Evolutionary conservation across 352 stramenopile species (phyloP), one percentile per base, ranked within the genome.

Genomic region (Peronospora farinosa): DNA sequence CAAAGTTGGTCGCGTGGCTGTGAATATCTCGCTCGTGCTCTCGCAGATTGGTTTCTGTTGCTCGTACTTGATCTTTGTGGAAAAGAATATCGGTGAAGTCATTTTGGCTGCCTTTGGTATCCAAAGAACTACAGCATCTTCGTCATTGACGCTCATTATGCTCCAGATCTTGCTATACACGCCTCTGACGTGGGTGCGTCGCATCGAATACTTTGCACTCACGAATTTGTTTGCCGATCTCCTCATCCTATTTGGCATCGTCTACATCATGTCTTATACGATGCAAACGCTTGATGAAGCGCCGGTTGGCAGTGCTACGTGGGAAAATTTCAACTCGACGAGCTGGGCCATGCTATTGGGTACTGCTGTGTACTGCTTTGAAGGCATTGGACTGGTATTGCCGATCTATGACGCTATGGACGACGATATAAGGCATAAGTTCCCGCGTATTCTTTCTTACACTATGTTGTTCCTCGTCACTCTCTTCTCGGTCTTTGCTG

Each of bases 21-120:
- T 86, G 21, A 82, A 86, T 38, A 67, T 84, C 21, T 86, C 75
- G 42, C 72, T 86, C 15, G 69, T 86, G 35, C 75, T 86, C 32
- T 84, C 75, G 27, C 75, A 86, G 42, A 55, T 77, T 39, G 75
- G 75, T 8, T 86, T 86, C 59, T 86, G 75, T 55, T 86, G 75
- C 52, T 84, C 75, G 51, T 86, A 86, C 51, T 60, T 84, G 27
- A 86, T 86, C 39, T 86, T 86, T 47, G 75, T 86, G 41, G 72
- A 82, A 49, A 70, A 78, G 54, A 86, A 86, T 51, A 72, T 86
- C 15, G 70, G 66, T 21, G 68, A 83, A 36, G 69, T 86, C 31
- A 63, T 86, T 43, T 60, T 69, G 38, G 72, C 76, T 31, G 57
- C 67, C 0, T 81, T 86, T 30, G 56, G 68, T 23, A 62, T 67